phyloP scores from a whole-genome alignment of 306 rosid genomes.

The Prunus fruticosa region DNA sequence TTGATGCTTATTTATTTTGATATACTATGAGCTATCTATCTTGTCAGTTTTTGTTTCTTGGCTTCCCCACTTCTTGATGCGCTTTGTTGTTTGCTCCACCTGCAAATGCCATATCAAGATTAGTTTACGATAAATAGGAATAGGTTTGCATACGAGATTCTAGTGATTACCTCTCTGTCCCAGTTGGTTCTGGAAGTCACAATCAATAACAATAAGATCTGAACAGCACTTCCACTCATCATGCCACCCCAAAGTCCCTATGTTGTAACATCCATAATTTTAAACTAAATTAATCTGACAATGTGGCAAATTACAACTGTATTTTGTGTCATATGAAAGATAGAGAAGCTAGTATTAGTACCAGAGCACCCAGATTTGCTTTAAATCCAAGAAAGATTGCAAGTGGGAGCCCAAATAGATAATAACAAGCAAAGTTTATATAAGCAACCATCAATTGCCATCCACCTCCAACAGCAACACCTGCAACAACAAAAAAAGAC shows the following conservation, averaged over 20 bases:
- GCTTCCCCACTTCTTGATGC: slow-evolving; percentile 33
- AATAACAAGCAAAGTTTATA: slow-evolving; percentile 51
- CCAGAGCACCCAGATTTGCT: slow-evolving; percentile 34
- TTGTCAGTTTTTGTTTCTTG: background rate
- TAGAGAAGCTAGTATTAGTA: background rate
- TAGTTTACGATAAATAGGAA: too few relatives aligned
- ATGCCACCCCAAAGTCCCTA: slow-evolving; percentile 33
- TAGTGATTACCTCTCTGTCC: slow-evolving; percentile 36
- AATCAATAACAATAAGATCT: slow-evolving; percentile 16
- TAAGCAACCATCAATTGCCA: slow-evolving; percentile 62
- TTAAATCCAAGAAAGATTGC: slow-evolving; percentile 36
- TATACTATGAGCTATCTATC: too few relatives aligned
- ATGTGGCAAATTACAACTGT: too few relatives aligned
- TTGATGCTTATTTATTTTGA: too few relatives aligned
- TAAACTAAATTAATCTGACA: background rate
- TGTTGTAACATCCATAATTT: background rate
- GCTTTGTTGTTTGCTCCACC: slow-evolving; percentile 41
- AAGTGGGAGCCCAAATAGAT: slow-evolving; percentile 49
- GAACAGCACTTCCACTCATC: slow-evolving; percentile 33
- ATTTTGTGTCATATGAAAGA: too few relatives aligned
- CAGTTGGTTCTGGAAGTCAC: slow-evolving; percentile 39
- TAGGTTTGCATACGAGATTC: background rate
- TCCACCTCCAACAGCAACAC: slow-evolving; percentile 51
- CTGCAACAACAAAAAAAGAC: background rate
- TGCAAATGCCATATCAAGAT: background rate